Evolutionary conservation across 352 stramenopile genomes (phyloP), one percentile per base, ranked within the genome.

Genomic region (Globisporangium canariense): DNA sequence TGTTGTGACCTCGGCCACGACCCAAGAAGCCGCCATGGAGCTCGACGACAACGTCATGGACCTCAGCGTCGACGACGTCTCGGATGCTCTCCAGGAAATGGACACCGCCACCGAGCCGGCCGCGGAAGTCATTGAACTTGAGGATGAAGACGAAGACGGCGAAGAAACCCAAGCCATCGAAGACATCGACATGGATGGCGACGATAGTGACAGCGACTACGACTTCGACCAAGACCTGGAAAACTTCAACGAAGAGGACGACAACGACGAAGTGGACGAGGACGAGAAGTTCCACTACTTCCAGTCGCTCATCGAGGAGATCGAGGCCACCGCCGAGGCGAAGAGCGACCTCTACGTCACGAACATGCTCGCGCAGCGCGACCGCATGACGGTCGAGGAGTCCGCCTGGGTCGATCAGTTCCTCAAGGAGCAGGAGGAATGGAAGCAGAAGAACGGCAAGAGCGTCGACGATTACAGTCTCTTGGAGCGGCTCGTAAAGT

Each of bases 401-500:
- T 64, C 70, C 38, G 60, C 43, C 58, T 77, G 67, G 67, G 70
- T 77, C 57, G 67, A 74, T 36, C 50, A 51, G 18, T 77, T 72
- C 52, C 64, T 77, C 46, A 40, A 57, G 58, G 56, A 64, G 56
- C 70, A 77, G 53, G 62, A 61, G 16, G 46, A 69, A 58, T 77
- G 70, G 70, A 77, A 75, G 49, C 59, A 67, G 51, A 60, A 56
- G 43, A 61, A 75, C 62, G 67, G 67, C 64, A 65, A 67, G 43
- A 77, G 70, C 55, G 72, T 77, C 45, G 70, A 77, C 43, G 65
- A 54, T 11, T 49, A 38, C 20, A 51, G 34, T 14, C 32, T 28
- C 22, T 20, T 64, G 20, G 14, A 57, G 28, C 25, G 25, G 13
- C 58, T 64, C 34, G 46, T 13, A 8, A 57, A 41, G 34, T 64